Evolutionary conservation across 805 yeast genomes (phyloP), one percentile per base, ranked within the genome.

Genomic region (Osmozyma mogii): DNA sequence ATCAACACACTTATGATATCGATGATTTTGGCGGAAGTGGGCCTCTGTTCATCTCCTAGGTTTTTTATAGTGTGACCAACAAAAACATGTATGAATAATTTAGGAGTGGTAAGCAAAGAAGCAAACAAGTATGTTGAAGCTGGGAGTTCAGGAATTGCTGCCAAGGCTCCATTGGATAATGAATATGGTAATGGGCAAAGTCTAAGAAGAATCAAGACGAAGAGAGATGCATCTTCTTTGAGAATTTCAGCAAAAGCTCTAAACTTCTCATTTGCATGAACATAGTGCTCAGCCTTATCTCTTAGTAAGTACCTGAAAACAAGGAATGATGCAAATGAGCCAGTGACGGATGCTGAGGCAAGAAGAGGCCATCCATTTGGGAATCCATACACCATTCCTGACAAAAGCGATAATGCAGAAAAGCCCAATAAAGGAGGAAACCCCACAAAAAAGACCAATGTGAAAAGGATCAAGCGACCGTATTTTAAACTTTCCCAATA

Each of bases 151-250:
- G 94, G 95, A 9, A 89, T 72, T 2, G 94, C 79, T 7, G 95
- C 92, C 41, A 92, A 65, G 0, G 95, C 96, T 4, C 96, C 96
- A 47, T 89, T 89, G 0, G 92, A 79, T 18, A 89, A 60, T 3
- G 96, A 85, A 50, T 87, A 92, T 0, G 97, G 97, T 45, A 89
- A 69, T 1, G 98, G 98, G 43, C 96, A 85, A 34, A 89, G 54
- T 32, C 96, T 65, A 17, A 89, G 68, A 48, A 89, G 61, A 30
- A 81, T 71, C 30, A 89, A 54, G 15, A 92, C 55, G 39, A 76
- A 51, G 34, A 87, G 68, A 12, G 63, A 52, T 41, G 80, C 78
- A 32, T 73, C 71, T 34, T 84, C 94, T 41, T 70, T 75, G 35
- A 89, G 53, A 4, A 84, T 81, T 31, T 78, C 75, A 1, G 84